Evolutionary conservation across 768 basidiomycete genomes (phyloP).

Genomic region (Rhodosporidiobolus sp.): DNA sequence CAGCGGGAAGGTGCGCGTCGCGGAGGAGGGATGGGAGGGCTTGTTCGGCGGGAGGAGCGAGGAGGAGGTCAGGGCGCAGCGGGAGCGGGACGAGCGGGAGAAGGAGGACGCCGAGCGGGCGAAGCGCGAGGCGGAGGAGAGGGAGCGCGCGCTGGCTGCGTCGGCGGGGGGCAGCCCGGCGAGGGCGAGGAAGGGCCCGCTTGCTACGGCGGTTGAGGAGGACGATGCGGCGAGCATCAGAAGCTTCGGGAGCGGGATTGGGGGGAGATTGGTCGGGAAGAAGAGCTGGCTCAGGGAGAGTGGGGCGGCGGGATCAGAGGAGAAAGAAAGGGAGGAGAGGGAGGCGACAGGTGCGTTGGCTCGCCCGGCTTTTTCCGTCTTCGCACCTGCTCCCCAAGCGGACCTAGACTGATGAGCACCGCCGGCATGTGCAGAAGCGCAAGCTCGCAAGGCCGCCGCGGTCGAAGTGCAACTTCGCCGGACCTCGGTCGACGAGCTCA

Average conservation of each 20-base stretch:
- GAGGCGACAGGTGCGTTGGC: slow-evolving; percentile 15
- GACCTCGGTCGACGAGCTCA: slow-evolving; percentile 78
- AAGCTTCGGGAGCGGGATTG: neutral
- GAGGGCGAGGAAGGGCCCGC: neutral
- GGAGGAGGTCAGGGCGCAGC: slow-evolving; percentile 44
- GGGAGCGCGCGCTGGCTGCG: neutral
- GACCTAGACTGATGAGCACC: neutral
- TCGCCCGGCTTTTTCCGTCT: neutral
- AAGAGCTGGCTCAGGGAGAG: slow-evolving; percentile 18
- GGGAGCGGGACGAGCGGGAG: slow-evolving; percentile 46
- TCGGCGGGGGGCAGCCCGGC: slow-evolving; percentile 6
- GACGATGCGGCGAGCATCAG: slow-evolving; percentile 10
- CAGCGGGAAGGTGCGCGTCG: slow-evolving; percentile 70
- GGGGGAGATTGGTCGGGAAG: slow-evolving; percentile 8
- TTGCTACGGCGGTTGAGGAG: slow-evolving; percentile 1
- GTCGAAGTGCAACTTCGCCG: slow-evolving; percentile 54
- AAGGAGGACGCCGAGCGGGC: neutral
- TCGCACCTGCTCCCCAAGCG: neutral
- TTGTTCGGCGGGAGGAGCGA: slow-evolving; percentile 69
- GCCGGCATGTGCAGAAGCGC: neutral
- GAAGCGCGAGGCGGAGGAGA: neutral
- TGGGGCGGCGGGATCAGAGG: slow-evolving; percentile 13
- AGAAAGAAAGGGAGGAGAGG: neutral
- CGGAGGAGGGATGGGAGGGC: slow-evolving; percentile 69
- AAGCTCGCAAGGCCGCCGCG: neutral